phyloP scores from a whole-genome alignment of 768 basidiomycete species.

The Cytidiella melzeri region DNA sequence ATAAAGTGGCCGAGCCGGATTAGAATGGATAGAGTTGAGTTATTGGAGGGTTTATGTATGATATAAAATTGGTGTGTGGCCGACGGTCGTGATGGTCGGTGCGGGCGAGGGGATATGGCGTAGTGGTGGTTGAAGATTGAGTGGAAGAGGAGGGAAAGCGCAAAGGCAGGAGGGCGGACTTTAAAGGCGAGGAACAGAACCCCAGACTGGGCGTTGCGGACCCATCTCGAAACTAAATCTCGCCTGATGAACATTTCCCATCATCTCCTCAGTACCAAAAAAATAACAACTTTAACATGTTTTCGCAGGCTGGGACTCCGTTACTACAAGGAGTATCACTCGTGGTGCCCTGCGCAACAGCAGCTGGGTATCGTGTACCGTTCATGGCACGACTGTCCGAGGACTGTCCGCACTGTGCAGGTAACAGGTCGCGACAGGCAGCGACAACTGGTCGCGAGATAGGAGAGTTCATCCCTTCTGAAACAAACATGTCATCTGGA shows the following conservation, averaged over 20 bases:
- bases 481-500: too few relatives aligned
- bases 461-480: too few relatives aligned
- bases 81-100: slow-evolving; percentile 4
- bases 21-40: background rate
- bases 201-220: background rate
- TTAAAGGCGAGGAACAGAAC: background rate
- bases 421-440: too few relatives aligned
- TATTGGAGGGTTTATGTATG: background rate
- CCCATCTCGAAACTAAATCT: background rate
- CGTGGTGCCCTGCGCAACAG: too few relatives aligned
- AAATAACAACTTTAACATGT: too few relatives aligned
- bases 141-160: background rate
- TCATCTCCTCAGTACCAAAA: too few relatives aligned
- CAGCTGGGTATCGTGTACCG: slow-evolving; percentile 6
- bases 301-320: too few relatives aligned
- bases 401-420: slow-evolving; percentile 9
- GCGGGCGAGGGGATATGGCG: slow-evolving; percentile 1
- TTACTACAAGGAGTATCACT: too few relatives aligned
- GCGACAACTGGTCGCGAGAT: too few relatives aligned
- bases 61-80: background rate
- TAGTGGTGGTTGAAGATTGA: background rate
- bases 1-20: background rate
- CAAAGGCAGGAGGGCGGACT: background rate
- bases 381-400: slow-evolving; percentile 4
- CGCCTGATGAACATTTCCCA: background rate